A percentile compares a stretch with the other conserved stretches of the same genome.
Conservation (phyloP, 2,329 filamentous ascomycete genomes). For the Cladosporium colombiae region DNA sequence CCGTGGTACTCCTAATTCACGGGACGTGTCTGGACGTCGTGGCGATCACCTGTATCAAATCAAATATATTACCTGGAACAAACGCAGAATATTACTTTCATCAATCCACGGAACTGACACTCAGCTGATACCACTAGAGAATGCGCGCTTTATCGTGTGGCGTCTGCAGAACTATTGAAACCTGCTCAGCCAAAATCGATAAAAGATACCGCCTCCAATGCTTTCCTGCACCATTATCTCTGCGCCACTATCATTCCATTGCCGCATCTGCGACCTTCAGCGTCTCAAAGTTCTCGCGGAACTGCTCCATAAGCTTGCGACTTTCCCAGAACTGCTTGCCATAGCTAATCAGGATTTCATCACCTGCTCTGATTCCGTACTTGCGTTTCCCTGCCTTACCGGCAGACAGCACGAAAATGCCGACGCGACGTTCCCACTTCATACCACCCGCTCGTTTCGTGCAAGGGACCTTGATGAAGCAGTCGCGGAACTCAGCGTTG, state of each 20-base stretch:
- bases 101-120: not conserved
- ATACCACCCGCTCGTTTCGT: conserved; percentile 39
- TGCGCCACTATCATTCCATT: conserved; percentile 25
- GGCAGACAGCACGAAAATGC: conserved; percentile 51
- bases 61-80: not conserved
- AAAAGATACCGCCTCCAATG: conserved; percentile 1
- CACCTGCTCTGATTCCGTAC: conserved; percentile 49
- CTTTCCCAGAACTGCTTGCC: conserved; percentile 47
- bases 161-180: not conserved
- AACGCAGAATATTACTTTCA: not conserved
- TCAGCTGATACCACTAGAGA: not conserved
- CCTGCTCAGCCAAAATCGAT: conserved; percentile 3
- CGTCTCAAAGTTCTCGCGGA: conserved; percentile 34
- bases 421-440: conserved; percentile 50
- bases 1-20: not conserved
- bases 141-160: conserved; percentile 6
- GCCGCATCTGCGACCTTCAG: conserved; percentile 30
- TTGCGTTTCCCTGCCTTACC: conserved; percentile 52
- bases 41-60: not conserved
- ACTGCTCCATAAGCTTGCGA: conserved; percentile 28
- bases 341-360: conserved; percentile 57
- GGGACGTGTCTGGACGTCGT: not conserved
- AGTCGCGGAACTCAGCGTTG: conserved; percentile 43
- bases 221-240: conserved; percentile 7
- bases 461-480: conserved; percentile 41